Conservation (phyloP, 2,329 filamentous ascomycete species). For the Verticillium dahliae region DNA sequence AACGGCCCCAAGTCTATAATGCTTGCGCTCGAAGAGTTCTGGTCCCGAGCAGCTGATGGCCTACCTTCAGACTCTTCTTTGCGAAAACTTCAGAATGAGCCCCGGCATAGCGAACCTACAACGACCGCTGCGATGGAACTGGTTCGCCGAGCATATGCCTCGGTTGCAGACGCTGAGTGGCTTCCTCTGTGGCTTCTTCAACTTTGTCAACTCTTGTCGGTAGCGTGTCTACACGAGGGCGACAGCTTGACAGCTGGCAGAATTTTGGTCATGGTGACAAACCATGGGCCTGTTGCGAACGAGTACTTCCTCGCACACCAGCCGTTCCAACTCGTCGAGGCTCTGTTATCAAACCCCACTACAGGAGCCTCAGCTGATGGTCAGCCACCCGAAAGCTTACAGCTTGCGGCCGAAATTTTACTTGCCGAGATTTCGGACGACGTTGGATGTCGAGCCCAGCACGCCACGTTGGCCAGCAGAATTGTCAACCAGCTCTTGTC, state of each 20-base stretch:
- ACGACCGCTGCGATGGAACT: constrained; percentile 5
- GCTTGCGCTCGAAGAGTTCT: neutral
- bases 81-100: neutral
- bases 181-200: constrained; percentile 7
- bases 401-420: neutral
- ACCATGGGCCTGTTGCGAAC: constrained; percentile 1
- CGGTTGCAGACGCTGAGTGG: neutral
- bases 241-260: constrained; percentile 3
- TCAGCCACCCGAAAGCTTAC: neutral
- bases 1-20: neutral
- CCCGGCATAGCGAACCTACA: neutral
- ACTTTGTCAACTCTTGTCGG: constrained; percentile 5
- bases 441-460: neutral
- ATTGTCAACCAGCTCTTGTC: neutral
- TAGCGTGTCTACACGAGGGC: constrained; percentile 5
- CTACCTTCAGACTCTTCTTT: neutral
- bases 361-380: neutral
- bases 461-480: neutral
- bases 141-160: constrained; percentile 3
- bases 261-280: constrained; percentile 5
- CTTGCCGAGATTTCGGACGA: constrained; percentile 5
- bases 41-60: neutral
- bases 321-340: constrained; percentile 4
- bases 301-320: constrained; percentile 1
- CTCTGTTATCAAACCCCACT: neutral